These are phyloP conservation scores for Lactarius akahatsu DNA, from an alignment of 768 basidiomycete genomes.

Conservation along the genomic window DNA sequence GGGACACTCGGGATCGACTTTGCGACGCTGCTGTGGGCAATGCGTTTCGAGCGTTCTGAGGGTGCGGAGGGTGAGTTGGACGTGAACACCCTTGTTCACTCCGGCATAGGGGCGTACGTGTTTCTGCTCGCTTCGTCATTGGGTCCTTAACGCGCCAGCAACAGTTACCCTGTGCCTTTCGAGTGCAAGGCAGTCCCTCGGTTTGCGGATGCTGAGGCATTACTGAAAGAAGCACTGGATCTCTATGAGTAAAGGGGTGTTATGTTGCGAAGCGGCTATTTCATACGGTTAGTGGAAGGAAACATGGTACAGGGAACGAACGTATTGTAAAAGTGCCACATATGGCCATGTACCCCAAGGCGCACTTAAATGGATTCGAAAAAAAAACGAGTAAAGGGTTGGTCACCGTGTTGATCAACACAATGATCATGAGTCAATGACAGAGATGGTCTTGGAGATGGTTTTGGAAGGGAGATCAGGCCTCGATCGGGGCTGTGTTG, in stretches of 20 bases:
- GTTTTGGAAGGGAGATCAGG: too few species aligned
- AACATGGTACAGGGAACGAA: too few species aligned
- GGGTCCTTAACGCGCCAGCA: neutral
- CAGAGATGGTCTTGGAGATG: too few species aligned
- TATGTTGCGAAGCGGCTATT: too few species aligned
- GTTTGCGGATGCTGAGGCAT: neutral
- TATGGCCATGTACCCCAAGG: too few species aligned
- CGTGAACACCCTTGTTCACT: neutral
- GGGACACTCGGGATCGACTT: neutral
- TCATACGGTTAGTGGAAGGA: too few species aligned
- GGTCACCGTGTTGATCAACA: too few species aligned
- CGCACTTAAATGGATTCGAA: too few species aligned
- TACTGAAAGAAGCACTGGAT: neutral
- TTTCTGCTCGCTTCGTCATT: neutral
- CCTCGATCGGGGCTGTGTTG: too few species aligned
- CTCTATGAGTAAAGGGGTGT: neutral
- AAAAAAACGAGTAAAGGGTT: too few species aligned
- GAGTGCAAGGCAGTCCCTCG: constrained; percentile 3
- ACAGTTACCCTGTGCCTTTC: constrained; percentile 1
- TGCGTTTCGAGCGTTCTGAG: neutral
- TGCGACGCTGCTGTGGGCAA: neutral
- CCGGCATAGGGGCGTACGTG: neutral
- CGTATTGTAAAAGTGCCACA: too few species aligned
- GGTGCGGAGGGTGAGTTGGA: neutral
- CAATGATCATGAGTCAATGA: too few species aligned